Evolutionary conservation across 2,329 filamentous ascomycete species (phyloP), one percentile per base, ranked within the genome.

Genomic region (Polychaeton citri): DNA sequence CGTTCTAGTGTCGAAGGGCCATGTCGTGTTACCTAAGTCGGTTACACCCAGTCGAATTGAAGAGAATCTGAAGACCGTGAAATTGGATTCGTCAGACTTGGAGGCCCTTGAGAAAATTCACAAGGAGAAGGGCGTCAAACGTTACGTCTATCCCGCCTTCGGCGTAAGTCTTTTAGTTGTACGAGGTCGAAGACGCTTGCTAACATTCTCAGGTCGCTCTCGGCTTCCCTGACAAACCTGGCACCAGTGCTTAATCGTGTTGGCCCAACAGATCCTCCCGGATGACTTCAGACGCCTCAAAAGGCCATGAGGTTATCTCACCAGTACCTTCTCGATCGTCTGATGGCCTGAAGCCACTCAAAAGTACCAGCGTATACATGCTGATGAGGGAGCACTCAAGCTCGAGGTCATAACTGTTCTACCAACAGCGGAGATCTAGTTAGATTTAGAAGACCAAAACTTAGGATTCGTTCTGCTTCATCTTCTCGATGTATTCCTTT

Each of bases 1-100:
- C 18, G 36, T 43, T 21, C 42, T 35, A 81, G 79, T 83, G 32
- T 70, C 75, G 36, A 71, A 77, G 41, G 78, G 78, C 46, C 71
- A 66, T 52, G 81, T 77, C 5, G 81, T 85, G 13, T 67, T 86
- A 19, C 72, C 81, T 49, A 85, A 85, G 60, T 83, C 78, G 1
- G 76, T 81, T 26, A 81, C 71, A 5, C 69, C 71, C 10, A 66
- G 68, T 33, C 71, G 79, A 47, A 84, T 85, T 58, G 72, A 77
- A 52, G 69, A 76, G 49, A 86, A 86, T 60, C 64, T 71, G 55
- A 70, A 77, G 44, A 65, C 83, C 37, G 68, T 81, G 48, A 69
- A 75, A 49, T 68, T 81, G 32, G 74, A 78, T 47, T 64, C 60
- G 5, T 67, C 69, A n/a, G 81, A 86, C 44, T 51, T 79, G 50